Conservation (phyloP, 345 rosid genomes). For the Citrus hindsii region DNA sequence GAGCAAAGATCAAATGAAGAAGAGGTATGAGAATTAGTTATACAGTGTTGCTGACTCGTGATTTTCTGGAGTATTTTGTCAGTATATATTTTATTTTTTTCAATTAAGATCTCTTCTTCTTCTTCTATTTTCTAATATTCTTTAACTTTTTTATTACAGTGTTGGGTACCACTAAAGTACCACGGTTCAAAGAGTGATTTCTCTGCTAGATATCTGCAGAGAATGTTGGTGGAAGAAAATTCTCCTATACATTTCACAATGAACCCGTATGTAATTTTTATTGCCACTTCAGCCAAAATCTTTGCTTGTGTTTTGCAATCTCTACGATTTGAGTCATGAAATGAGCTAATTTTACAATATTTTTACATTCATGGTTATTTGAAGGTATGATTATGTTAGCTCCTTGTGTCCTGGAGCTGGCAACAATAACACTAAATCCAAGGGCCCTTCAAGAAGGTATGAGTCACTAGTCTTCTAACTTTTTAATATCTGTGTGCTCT, state of each 20-base stretch:
- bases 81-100: not conserved
- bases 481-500: not conserved
- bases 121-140: not conserved
- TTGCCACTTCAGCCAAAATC: not conserved
- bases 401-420: constrained; percentile 63
- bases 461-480: not conserved
- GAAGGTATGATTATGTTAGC: constrained; percentile 61
- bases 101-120: not conserved
- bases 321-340: not conserved
- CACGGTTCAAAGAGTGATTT: constrained; percentile 68
- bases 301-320: constrained; percentile 3
- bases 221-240: constrained; percentile 52
- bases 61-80: not conserved
- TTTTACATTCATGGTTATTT: constrained; percentile 19
- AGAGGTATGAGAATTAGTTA: constrained; percentile 37
- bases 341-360: constrained; percentile 4
- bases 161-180: constrained; percentile 72
- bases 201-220: constrained; percentile 50
- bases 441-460: constrained; percentile 56
- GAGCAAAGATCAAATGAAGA: constrained; percentile 47
- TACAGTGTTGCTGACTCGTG: not conserved
- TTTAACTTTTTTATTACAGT: constrained; percentile 31
- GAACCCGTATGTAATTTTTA: constrained; percentile 48
- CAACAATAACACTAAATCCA: constrained; percentile 29
- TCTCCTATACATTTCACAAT: constrained; percentile 62